phyloP scores from a whole-genome alignment of 139 green algal genomes.

The Trebouxia sp. region DNA sequence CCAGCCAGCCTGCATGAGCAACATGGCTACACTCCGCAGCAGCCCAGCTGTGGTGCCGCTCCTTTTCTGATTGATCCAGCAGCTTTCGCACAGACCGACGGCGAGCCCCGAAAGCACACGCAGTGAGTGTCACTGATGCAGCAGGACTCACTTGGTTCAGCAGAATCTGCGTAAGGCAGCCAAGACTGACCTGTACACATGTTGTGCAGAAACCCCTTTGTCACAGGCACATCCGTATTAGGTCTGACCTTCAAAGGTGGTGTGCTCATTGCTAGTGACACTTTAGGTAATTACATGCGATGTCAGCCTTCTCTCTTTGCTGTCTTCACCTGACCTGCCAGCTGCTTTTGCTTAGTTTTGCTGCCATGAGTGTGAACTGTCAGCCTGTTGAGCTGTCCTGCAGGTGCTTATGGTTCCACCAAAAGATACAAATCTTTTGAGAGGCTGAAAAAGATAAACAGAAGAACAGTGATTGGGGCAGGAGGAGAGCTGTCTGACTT shows the following conservation, averaged over 20 bases:
- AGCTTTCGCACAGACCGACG: conserved; percentile 28
- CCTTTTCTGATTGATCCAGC: conserved; percentile 76
- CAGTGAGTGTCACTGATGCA: conserved; percentile 35
- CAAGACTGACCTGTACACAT: neutral
- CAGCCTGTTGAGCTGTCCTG: neutral
- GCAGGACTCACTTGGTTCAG: neutral
- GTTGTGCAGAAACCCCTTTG: conserved; percentile 83
- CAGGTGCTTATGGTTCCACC: conserved; percentile 93
- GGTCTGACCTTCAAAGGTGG: conserved; percentile 95
- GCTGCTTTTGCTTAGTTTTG: too few species aligned
- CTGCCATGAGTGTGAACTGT: neutral
- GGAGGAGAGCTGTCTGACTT: conserved; percentile 95
- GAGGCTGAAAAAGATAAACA: conserved; percentile 80
- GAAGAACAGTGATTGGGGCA: conserved; percentile 75
- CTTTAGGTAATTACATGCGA: conserved; percentile 81
- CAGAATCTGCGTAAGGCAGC: neutral
- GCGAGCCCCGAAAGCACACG: conserved; percentile 47
- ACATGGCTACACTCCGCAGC: conserved; percentile 42
- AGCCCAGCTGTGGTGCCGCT: conserved; percentile 62
- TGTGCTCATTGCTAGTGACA: conserved; percentile 93
- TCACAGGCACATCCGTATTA: conserved; percentile 95
- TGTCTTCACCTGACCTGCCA: neutral
- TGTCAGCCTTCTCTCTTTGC: neutral
- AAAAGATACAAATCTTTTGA: conserved; percentile 97
- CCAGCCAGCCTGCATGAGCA: conserved; percentile 44